Base-by-base conservation (phyloP, 148 eudicot species). In the Heliosperma pusillum region DNA sequence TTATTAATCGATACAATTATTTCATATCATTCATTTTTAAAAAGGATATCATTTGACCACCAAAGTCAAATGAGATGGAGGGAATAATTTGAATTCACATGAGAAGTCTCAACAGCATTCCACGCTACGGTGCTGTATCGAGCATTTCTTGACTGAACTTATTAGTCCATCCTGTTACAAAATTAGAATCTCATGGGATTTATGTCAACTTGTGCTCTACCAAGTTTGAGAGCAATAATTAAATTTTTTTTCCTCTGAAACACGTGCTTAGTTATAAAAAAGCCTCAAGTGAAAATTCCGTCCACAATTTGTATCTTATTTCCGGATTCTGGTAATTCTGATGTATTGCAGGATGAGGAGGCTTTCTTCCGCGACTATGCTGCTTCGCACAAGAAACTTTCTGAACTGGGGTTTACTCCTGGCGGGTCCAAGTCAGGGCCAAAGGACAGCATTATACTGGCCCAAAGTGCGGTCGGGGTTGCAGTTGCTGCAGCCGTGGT, bases 401-500 rank as follows among this genome's bases (percentile, higher is more conserved):
- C 98, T 1, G 98, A 94, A 60, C 80, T 94, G 66, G 98, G 98
- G 33, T 91, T 92, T 58, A 83, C 81, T 47, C 89, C 91, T n/a
- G 44, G 71, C 50, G 67, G 71, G 10, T 15, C 87, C 22, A 83
- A 86, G 74, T 74, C 80, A 45, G 52, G 24, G 2, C 61, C 80
- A 25, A 84, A 80, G 74, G 91, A 90, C 77, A 69, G 79, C 80
- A 79, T 82, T 58, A 47, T 90, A 66, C 70, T 88, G 67, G 92
- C 89, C 19, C 91, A 90, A 53, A 83, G 92, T 70, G 96, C 96
- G 1, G 87, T 95, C 40, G 98, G 98, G 57, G 90, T 91, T 29
- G 93, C 82, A 11, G 93, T 91, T 66, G 85, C 97, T 70, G 98
- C 96, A 70, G 92, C 93, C 12, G 96, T 94, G 81, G 98, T 90